Evolutionary conservation across 2,329 filamentous ascomycete genomes (phyloP), one percentile per base, ranked within the genome.

Genomic region (Pseudogymnoascus sp.): DNA sequence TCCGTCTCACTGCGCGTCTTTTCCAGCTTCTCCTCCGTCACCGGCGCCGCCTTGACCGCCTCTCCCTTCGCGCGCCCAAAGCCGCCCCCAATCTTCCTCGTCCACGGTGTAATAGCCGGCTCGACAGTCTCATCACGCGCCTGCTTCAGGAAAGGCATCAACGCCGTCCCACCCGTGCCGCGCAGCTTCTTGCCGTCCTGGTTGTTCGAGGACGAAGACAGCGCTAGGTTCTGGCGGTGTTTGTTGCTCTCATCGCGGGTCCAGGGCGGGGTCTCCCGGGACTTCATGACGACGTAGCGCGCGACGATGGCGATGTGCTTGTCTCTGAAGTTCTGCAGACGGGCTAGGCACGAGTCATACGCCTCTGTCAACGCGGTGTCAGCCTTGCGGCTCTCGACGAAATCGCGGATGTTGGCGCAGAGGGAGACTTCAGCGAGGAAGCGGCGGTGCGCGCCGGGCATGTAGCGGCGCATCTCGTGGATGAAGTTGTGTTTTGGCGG

Each of bases 271-370:
- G 86, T 83, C 74, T 93, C 89, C 23, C 89, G 86, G 1, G 90
- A 92, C 49, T 93, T 92, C 67, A 94, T 80, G 70, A 99, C 89
- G 74, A 99, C 96, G 78, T 97, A 99, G 41, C 94, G 89, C 4
- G 91, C 92, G 16, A 99, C 94, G 69, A 99, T 93, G 73, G 91
- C 90, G 69, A 99, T 96, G 74, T 99, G 94, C 74, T 92, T 96
- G 75, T 97, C 92, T 37, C 72, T 68, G 64, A 74, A 73, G 16
- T 81, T 77, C 62, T 84, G 81, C 21, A 91, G 78, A 84, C 89
- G 89, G 6, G 85, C 87, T 6, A 99, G 80, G 72, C 92, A 96
- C 6, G 92, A 91, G 71, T 99, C 94, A 74, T 93, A 99, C 0
- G 94, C 91, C 16, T 92, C 80, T 58, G 83, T 85, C 2, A 99